A percentile compares a stretch with the other conserved stretches of the same genome.
phyloP scores from a whole-genome alignment of 2,329 filamentous ascomycete genomes.

The Colletotrichum incanum region DNA sequence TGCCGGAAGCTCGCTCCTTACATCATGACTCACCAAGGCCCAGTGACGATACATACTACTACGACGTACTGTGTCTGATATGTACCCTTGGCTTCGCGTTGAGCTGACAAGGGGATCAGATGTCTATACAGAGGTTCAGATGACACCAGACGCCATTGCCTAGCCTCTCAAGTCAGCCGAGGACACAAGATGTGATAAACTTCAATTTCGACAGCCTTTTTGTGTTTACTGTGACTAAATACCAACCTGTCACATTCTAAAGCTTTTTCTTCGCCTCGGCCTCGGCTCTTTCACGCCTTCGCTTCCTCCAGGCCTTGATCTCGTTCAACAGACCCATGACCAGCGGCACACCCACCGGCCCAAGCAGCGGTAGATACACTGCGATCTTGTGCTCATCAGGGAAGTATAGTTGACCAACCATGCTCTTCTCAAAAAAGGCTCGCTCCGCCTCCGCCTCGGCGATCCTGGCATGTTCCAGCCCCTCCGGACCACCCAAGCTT shows the following conservation, averaged over 20 bases:
- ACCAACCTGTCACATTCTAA: slow-evolving; percentile 42
- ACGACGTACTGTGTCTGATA: neutral
- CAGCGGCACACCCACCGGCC: slow-evolving; percentile 91
- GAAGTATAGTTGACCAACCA: slow-evolving; percentile 99
- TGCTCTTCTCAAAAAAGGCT: slow-evolving; percentile 98
- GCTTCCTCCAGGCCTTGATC: slow-evolving; percentile 73
- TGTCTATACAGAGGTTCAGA: neutral
- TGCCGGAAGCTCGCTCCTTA: neutral
- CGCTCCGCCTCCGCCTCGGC: slow-evolving; percentile 92
- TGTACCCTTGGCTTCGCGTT: neutral
- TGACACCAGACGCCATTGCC: neutral
- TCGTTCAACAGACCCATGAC: slow-evolving; percentile 89
- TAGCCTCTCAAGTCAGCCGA: neutral
- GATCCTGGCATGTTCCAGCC: slow-evolving; percentile 84
- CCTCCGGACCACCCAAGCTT: slow-evolving; percentile 75
- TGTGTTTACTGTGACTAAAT: neutral
- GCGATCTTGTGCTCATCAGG: slow-evolving; percentile 98
- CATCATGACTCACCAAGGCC: neutral
- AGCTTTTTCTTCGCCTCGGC: slow-evolving; percentile 53
- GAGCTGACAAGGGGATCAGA: neutral
- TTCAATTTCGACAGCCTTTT: neutral
- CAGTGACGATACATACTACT: neutral
- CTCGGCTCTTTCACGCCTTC: slow-evolving; percentile 61
- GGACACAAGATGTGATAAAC: neutral
- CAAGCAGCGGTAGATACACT: slow-evolving; percentile 92